Conservation (phyloP, 371 early-diverging fungal species). For the Mortierella sp. region DNA sequence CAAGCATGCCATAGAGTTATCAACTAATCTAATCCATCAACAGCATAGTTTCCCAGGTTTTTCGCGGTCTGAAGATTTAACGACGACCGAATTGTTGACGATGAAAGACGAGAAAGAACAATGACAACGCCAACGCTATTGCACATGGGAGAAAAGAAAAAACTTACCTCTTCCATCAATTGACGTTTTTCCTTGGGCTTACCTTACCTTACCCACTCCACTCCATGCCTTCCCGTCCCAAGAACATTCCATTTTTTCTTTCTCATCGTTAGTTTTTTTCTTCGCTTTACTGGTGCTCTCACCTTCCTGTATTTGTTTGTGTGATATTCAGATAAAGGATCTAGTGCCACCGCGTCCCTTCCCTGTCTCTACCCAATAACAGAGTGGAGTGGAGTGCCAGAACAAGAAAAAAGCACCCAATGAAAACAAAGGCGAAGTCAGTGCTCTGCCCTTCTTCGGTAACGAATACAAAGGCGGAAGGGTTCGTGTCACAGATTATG, state of each 20-base stretch:
- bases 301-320: too few relatives aligned
- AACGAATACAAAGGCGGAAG: background rate
- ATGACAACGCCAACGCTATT: background rate
- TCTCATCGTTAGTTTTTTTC: too few relatives aligned
- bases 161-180: background rate
- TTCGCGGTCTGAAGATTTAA: too few relatives aligned
- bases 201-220: background rate
- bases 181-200: background rate
- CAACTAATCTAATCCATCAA: too few relatives aligned
- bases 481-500: background rate
- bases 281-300: background rate
- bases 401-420: background rate
- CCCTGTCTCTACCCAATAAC: background rate
- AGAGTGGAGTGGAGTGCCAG: background rate
- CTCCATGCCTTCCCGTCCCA: background rate
- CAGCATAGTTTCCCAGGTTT: too few relatives aligned
- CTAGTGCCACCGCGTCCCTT: background rate
- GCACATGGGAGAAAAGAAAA: background rate
- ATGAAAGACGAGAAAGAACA: background rate
- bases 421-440: background rate
- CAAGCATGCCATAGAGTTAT: too few relatives aligned
- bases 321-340: background rate
- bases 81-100: background rate
- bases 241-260: background rate
- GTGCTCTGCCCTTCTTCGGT: background rate